phyloP scores from a whole-genome alignment of 2,329 filamentous ascomycete species.

The Myotisia sp. region DNA sequence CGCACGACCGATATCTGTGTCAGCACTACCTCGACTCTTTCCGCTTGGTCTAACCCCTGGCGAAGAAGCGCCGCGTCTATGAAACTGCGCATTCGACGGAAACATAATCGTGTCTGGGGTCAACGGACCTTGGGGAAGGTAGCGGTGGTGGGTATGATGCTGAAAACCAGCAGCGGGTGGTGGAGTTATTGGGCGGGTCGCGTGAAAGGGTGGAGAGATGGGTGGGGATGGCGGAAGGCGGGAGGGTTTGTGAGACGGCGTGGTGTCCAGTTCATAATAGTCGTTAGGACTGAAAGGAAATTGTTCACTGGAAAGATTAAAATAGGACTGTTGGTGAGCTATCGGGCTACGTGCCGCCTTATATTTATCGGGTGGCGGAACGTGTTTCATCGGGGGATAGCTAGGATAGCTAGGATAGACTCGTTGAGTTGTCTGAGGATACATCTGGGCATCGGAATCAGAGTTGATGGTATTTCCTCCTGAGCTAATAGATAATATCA shows the following conservation, averaged over 20 bases:
- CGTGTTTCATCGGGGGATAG: not conserved
- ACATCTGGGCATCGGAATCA: not conserved
- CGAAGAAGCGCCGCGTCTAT: not conserved
- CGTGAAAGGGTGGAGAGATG: not conserved
- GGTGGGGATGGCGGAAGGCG: slow-evolving; percentile 5
- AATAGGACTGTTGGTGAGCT: slow-evolving; percentile 3
- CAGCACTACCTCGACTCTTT: slow-evolving; percentile 1
- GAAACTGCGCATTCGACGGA: slow-evolving; percentile 1
- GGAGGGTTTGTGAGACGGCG: not conserved
- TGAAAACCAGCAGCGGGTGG: not conserved
- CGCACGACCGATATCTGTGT: slow-evolving; percentile 24
- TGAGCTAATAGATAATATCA: not conserved
- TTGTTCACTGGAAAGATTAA: not conserved
- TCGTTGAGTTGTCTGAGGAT: not conserved
- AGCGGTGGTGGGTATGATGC: not conserved
- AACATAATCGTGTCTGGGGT: no score
- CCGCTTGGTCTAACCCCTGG: not conserved
- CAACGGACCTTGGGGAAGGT: not conserved
- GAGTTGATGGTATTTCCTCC: not conserved
- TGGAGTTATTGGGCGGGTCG: not conserved
- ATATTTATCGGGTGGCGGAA: no score
- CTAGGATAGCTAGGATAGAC: slow-evolving; percentile 1
- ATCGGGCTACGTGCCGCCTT: not conserved
- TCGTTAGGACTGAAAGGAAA: slow-evolving; percentile 4
- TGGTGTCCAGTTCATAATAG: slow-evolving; percentile 1